phyloP scores from a whole-genome alignment of 192 early-diverging fungal genomes.

The Entophlyctis luteolus region DNA sequence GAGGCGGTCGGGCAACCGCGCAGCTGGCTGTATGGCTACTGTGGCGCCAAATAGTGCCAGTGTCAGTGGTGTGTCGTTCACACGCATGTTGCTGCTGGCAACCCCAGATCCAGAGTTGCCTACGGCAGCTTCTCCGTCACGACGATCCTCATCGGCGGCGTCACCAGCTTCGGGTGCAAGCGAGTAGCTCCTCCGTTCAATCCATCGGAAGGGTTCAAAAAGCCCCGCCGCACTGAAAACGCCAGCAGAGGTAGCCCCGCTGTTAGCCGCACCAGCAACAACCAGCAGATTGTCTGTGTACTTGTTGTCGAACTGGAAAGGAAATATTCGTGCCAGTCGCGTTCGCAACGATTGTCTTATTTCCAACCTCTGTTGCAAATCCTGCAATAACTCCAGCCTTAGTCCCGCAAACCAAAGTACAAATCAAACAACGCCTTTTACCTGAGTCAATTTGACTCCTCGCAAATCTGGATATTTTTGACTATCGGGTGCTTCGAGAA shows the following conservation, averaged over 20 bases:
- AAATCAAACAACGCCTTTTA: background rate
- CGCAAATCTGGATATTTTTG: constrained; percentile 1
- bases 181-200: background rate
- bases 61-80: constrained; percentile 13
- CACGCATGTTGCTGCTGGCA: too few species aligned
- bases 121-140: constrained; percentile 12
- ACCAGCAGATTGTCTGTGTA: constrained; percentile 7
- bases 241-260: too few species aligned
- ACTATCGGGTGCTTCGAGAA: constrained; percentile 12
- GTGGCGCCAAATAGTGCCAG: constrained; percentile 9
- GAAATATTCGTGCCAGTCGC: constrained; percentile 4
- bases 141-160: background rate
- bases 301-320: constrained; percentile 16
- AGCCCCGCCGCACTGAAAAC: background rate
- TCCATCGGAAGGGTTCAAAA: constrained; percentile 6
- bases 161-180: background rate
- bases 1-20: too few species aligned
- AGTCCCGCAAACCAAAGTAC: background rate
- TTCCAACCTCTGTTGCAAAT: constrained; percentile 2
- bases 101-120: constrained; percentile 8
- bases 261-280: too few species aligned
- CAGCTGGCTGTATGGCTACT: background rate
- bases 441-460: constrained; percentile 8
- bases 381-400: background rate
- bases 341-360: background rate